Evolutionary conservation across 192 early-diverging fungal species (phyloP).

Genomic region (Backusella australiensis): DNA sequence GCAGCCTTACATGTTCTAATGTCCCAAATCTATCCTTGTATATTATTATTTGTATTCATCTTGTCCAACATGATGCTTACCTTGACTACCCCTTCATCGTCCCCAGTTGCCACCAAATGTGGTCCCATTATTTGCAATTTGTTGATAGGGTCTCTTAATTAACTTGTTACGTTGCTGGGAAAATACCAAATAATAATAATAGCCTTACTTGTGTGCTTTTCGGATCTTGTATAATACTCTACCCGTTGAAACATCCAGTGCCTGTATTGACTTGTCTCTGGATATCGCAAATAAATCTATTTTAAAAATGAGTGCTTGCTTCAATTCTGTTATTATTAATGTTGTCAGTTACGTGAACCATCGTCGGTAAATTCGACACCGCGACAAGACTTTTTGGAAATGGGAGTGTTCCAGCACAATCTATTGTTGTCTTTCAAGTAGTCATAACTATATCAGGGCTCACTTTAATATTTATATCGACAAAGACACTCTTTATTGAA

Average conservation of each 20-base stretch:
- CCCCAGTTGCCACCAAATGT: constrained; percentile 83
- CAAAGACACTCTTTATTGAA: neutral
- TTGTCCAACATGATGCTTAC: constrained; percentile 32
- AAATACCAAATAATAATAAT: too few species aligned
- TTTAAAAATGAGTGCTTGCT: neutral
- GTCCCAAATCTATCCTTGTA: constrained; percentile 84
- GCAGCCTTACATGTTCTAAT: constrained; percentile 68
- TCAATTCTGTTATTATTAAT: neutral
- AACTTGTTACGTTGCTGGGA: neutral
- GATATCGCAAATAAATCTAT: constrained; percentile 51
- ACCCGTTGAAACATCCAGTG: constrained; percentile 77
- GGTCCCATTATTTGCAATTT: constrained; percentile 65
- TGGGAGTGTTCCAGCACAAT: constrained; percentile 47
- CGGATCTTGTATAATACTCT: constrained; percentile 64
- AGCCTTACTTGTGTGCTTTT: constrained; percentile 80
- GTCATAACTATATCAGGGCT: constrained; percentile 3
- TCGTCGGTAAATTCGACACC: constrained; percentile 81
- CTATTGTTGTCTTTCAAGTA: constrained; percentile 34
- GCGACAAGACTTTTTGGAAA: constrained; percentile 85
- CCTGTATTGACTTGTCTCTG: constrained; percentile 80
- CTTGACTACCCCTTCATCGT: constrained; percentile 89
- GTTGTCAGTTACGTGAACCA: constrained; percentile 51
- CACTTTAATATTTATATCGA: neutral
- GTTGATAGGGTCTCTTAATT: constrained; percentile 68
- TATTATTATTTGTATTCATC: neutral